Conservation (phyloP, 2,329 filamentous ascomycete genomes). For the Ophiostoma triangulosporum region DNA sequence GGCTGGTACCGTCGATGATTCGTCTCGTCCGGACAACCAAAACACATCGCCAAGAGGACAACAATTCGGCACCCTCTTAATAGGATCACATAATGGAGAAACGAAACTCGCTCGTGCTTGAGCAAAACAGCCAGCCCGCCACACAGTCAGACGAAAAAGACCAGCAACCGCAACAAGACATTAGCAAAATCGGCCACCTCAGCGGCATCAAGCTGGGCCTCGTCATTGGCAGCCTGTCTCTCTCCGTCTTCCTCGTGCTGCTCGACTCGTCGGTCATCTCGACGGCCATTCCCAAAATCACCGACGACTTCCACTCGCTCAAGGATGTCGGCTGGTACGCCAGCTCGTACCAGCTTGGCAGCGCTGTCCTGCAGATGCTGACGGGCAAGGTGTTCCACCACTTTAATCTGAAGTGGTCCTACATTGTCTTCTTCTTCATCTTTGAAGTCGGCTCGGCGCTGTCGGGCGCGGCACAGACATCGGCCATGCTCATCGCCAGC, state of each 20-base stretch:
- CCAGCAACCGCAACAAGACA: neutral
- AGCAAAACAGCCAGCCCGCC: neutral
- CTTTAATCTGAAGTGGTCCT: conserved; percentile 28
- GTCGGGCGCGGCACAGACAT: conserved; percentile 35
- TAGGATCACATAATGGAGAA: neutral
- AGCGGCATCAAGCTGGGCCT: conserved; percentile 8
- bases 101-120: neutral
- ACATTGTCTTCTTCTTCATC: conserved; percentile 28
- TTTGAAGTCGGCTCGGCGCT: conserved; percentile 44
- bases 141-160: neutral
- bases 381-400: conserved; percentile 37
- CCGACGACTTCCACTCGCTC: conserved; percentile 13
- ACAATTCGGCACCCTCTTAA: no score
- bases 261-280: conserved; percentile 14
- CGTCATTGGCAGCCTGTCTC: conserved; percentile 7
- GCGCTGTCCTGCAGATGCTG: conserved; percentile 32
- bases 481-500: conserved; percentile 39
- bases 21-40: no score
- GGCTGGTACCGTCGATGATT: no score
- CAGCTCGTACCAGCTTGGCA: conserved; percentile 18
- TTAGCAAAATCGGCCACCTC: conserved; percentile 2
- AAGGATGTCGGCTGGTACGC: conserved; percentile 15
- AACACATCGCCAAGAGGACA: neutral
- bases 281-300: conserved; percentile 15
- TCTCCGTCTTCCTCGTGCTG: conserved; percentile 14